Evolutionary conservation across 2,329 filamentous ascomycete species (phyloP).

Genomic region (Trichoderma semiorbis): DNA sequence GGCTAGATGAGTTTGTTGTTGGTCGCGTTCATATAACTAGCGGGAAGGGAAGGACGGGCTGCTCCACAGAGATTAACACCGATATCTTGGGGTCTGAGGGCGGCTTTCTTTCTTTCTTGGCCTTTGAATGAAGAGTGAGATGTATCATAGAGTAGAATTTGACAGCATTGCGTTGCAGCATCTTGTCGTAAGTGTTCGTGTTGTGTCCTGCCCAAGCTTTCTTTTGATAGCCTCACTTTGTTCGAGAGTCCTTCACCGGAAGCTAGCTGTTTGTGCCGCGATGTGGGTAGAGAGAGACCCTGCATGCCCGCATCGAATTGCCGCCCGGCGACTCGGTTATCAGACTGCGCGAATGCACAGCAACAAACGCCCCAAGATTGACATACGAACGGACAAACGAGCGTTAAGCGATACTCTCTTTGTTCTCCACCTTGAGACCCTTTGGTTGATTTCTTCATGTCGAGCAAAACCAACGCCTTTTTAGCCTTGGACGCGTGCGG

Average conservation of each 20-base stretch:
- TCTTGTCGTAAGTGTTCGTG: not conserved
- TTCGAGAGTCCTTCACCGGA: not conserved
- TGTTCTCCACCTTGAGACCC: not conserved
- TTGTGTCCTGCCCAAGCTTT: not conserved
- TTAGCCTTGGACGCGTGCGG: not conserved
- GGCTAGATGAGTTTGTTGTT: not conserved
- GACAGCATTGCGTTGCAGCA: not conserved
- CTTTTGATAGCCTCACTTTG: not conserved
- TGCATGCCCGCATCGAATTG: not conserved
- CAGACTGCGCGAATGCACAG: not conserved
- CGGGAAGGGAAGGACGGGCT: not conserved
- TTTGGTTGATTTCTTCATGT: not conserved
- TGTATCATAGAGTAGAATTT: not conserved
- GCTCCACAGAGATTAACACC: constrained; percentile 4
- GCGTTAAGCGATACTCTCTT: not conserved
- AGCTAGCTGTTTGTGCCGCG: not conserved
- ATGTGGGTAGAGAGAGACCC: not conserved
- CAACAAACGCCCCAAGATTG: not conserved
- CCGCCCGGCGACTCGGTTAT: not conserved
- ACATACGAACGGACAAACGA: not conserved
- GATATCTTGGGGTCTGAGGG: not conserved
- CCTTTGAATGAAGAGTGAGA: not conserved
- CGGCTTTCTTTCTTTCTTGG: not conserved
- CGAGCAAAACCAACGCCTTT: not conserved
- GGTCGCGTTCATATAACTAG: not conserved